These are phyloP conservation scores for Coprinopsis cinerea DNA, from an alignment of 768 basidiomycete genomes.

Conservation along the genomic window DNA sequence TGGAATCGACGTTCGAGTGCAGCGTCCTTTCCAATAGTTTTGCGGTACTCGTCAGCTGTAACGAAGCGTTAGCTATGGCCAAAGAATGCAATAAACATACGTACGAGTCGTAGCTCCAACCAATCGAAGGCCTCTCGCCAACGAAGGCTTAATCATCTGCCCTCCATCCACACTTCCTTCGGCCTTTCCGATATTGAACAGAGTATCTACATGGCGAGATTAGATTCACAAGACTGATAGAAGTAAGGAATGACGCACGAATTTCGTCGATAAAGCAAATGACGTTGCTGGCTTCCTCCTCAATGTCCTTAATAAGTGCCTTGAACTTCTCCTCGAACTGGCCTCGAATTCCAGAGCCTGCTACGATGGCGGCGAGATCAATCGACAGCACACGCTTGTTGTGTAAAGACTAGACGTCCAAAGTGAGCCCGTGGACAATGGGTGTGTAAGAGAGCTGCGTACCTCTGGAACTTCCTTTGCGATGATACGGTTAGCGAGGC, in stretches of 20 bases:
- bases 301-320: constrained; percentile 82
- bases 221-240: not conserved
- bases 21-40: constrained; percentile 88
- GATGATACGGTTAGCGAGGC: constrained; percentile 81
- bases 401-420: constrained; percentile 58
- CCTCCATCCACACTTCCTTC: constrained; percentile 92
- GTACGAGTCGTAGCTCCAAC: constrained; percentile 87
- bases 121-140: constrained; percentile 81
- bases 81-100: constrained; percentile 18
- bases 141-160: constrained; percentile 89
- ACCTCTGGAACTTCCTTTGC: constrained; percentile 91
- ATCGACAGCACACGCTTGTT: constrained; percentile 84
- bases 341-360: constrained; percentile 86
- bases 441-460: constrained; percentile 10
- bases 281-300: constrained; percentile 74
- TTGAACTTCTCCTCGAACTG: constrained; percentile 96
- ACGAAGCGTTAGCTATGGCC: constrained; percentile 1
- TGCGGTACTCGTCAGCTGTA: constrained; percentile 79
- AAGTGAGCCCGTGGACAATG: not conserved
- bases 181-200: constrained; percentile 86
- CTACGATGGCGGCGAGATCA: constrained; percentile 79
- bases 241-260: constrained; percentile 47
- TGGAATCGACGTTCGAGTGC: constrained; percentile 91
- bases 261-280: constrained; percentile 96
- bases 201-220: constrained; percentile 41